Base-by-base conservation (phyloP, 371 early-diverging fungal genomes). In the Sporodiniella umbellata region DNA sequence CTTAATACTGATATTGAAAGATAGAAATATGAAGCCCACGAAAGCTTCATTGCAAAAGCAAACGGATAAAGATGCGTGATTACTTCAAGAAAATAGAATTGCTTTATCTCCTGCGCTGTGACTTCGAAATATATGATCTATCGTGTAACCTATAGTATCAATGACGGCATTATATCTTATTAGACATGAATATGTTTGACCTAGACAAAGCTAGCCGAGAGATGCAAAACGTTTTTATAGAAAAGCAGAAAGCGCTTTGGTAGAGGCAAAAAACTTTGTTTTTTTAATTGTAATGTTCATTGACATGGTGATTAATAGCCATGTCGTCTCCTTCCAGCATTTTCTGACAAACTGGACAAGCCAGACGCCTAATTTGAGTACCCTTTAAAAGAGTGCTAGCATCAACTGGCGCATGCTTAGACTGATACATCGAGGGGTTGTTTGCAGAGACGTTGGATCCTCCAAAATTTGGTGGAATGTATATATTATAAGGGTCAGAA, bases 251-350 rank as follows among this genome's bases (percentile, higher is more conserved):
- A n/a, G n/a, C n/a, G n/a, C n/a, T n/a, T n/a, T n/a, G n/a, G n/a
- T n/a, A n/a, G n/a, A n/a, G n/a, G n/a, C n/a, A n/a, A n/a, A n/a
- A n/a, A n/a, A n/a, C n/a, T n/a, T 28, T 28, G 4, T 39, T 39
- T 8, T 30, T 6, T 39, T 50, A 56, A 14, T 45, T 33, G n/a
- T 52, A 58, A 43, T 77, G 77, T 28, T 77, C 67, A 37, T 77
- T 77, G 14, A 72, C 77, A 43, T 77, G 77, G 28, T 73, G 63
- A 50, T 77, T 77, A 26, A 77, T 61, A 2, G 73, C 77, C 33
- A 67, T 62, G 42, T 70, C 73, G 39, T 77, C 77, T 2, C 77
- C 77, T 51, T 77, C 77, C 8, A 77, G 55, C 30, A 56, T 69
- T 35, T 70, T 66, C 43, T 65, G 59, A 37, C 77, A 77, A 4